A percentile compares a stretch with the other conserved stretches of the same genome.
phyloP scores from a whole-genome alignment of 176 grass and related monocot species.

The Ensete ventricosum region DNA sequence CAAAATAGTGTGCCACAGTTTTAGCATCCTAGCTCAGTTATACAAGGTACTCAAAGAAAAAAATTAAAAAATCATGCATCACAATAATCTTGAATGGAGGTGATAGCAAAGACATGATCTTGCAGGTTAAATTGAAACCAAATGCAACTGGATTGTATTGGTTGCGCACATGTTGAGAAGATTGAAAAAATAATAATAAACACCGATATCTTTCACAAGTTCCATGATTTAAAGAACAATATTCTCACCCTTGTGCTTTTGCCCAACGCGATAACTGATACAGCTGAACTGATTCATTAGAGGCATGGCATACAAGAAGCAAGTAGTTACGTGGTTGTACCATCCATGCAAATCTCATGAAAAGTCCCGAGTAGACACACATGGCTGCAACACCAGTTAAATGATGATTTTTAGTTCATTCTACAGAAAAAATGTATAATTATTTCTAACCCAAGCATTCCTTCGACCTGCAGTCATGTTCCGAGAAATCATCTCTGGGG shows the following conservation, averaged over 20 bases:
- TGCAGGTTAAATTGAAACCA: too few species aligned
- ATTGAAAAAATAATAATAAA: too few species aligned
- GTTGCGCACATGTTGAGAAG: too few species aligned
- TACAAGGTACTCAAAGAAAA: too few species aligned
- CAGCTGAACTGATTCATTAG: slow-evolving; percentile 74
- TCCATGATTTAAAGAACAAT: background rate
- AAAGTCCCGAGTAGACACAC: slow-evolving; percentile 71
- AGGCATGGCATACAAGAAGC: slow-evolving; percentile 65
- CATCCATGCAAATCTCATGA: slow-evolving; percentile 88
- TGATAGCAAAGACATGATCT: too few species aligned
- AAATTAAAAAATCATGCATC: too few species aligned
- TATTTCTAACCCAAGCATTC: background rate
- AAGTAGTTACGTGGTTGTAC: slow-evolving; percentile 76
- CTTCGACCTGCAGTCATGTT: slow-evolving; percentile 68
- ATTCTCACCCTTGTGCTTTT: slow-evolving; percentile 44
- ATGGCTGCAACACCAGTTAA: slow-evolving; percentile 38
- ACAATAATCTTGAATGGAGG: too few species aligned
- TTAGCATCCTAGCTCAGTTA: too few species aligned
- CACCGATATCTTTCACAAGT: too few species aligned
- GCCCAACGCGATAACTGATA: slow-evolving; percentile 74
- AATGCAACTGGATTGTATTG: too few species aligned
- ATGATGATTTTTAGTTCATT: background rate
- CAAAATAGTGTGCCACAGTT: too few species aligned
- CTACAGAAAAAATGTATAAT: background rate
- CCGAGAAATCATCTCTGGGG: slow-evolving; percentile 72